Evolutionary conservation across 805 yeast genomes (phyloP), one percentile per base, ranked within the genome.

Genomic region (Schwanniomyces vanrijiae): DNA sequence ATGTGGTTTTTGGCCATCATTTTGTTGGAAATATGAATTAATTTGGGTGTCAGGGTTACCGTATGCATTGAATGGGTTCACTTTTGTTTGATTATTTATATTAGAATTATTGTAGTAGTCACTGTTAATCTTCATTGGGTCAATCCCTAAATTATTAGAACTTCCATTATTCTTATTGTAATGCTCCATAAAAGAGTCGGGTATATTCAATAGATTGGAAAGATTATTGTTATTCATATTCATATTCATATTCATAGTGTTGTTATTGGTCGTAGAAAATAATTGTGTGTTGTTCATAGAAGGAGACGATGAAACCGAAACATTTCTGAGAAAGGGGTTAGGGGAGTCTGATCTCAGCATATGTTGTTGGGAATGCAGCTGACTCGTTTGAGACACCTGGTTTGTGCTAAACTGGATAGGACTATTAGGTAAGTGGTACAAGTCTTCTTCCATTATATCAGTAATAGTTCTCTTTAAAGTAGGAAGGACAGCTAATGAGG

Each of bases 381-480:
- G 47, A 19, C 24, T 16, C 14, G 21, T 16, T 37, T 37, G 40
- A 8, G 42, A 33, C 16, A 3, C 42, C 20, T 44, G 47, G 22
- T 33, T 44, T n/a, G 24, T 40, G 26, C 41, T 35, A 26, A 37
- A 28, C 26, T 52, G 46, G 38, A 53, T 44, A 19, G 58, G 55
- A 49, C 61, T 59, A 40, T 57, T 60, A 9, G 74, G 73, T 21
- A 61, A 52, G 40, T 72, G 77, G 52, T 80, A 80, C 25, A 81
- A 64, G 49, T 81, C 86, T 46, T 82, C 86, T 51, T 81, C 86
- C 75, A 80, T 73, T 18, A 80, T 76, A 51, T 81, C 85, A 14
- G 82, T 77, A 45, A 80, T 60, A 18, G 84, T 71, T 54, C 82
- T 76, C 59, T 78, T 77, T 35, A 78, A 65, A 13, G 67, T 62